A percentile compares a stretch with the other conserved stretches of the same genome.
These are phyloP conservation scores for Chiua virens DNA, from an alignment of 768 basidiomycete genomes.

Conservation along the genomic window DNA sequence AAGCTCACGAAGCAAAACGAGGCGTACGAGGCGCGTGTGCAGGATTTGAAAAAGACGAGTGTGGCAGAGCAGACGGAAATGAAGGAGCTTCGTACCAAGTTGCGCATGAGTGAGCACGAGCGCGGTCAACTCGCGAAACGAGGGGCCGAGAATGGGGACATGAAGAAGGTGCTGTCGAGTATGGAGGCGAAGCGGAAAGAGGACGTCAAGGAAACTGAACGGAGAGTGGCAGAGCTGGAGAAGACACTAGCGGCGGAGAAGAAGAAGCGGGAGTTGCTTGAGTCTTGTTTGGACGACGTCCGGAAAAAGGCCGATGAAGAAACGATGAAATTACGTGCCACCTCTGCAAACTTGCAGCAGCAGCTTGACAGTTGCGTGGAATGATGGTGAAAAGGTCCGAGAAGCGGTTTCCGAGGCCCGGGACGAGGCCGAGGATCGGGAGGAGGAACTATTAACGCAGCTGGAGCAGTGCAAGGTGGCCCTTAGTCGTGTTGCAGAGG, in stretches of 20 bases:
- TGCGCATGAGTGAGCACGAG: slow-evolving; percentile 59
- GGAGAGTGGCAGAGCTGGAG: slow-evolving; percentile 55
- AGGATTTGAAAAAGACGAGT: slow-evolving; percentile 56
- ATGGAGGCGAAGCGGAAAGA: slow-evolving; percentile 52
- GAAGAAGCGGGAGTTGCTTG: slow-evolving; percentile 48
- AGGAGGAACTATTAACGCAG: slow-evolving; percentile 48
- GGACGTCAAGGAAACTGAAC: slow-evolving; percentile 56
- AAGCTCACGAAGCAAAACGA: slow-evolving; percentile 66
- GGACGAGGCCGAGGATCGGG: slow-evolving; percentile 35
- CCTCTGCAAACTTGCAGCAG: slow-evolving; percentile 35
- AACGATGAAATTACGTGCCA: slow-evolving; percentile 32
- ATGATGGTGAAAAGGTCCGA: slow-evolving; percentile 37
- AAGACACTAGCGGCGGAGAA: slow-evolving; percentile 49
- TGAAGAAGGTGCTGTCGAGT: slow-evolving; percentile 48
- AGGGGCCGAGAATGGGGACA: slow-evolving; percentile 50
- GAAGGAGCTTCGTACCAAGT: slow-evolving; percentile 59
- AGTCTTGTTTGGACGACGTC: slow-evolving; percentile 44
- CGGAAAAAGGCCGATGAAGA: slow-evolving; percentile 45
- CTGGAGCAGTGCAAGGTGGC: slow-evolving; percentile 50
- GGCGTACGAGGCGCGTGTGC: slow-evolving; percentile 54
- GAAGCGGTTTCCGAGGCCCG: slow-evolving; percentile 32
- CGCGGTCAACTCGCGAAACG: slow-evolving; percentile 50
- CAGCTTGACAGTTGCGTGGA: slow-evolving; percentile 38
- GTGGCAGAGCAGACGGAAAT: slow-evolving; percentile 56
- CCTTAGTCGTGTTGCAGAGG: slow-evolving; percentile 49